These are phyloP conservation scores for Musa beccarii DNA, from an alignment of 176 grass and related monocot species.

Conservation along the genomic window DNA sequence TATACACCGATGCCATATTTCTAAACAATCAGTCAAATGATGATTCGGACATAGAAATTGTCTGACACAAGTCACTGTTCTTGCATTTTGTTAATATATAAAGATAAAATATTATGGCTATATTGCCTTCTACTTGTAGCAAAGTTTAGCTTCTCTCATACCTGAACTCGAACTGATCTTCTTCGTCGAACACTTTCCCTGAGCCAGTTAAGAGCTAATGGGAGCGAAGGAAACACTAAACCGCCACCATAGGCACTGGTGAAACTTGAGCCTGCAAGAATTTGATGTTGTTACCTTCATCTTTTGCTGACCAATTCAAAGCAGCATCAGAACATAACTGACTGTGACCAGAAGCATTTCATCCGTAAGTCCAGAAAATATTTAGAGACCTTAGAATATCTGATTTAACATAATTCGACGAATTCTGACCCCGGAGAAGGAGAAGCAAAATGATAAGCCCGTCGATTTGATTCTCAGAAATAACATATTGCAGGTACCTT, in stretches of 20 bases:
- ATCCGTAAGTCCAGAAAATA: background rate
- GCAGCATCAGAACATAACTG: too few relatives aligned
- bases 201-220: conserved; percentile 67
- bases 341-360: background rate
- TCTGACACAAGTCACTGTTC: background rate
- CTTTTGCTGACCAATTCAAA: too few relatives aligned
- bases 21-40: too few relatives aligned
- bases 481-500: conserved; percentile 34
- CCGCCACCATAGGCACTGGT: background rate
- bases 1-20: too few relatives aligned
- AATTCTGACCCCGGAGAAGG: too few relatives aligned
- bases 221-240: conserved; percentile 64
- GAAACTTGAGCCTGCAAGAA: too few relatives aligned
- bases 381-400: too few relatives aligned
- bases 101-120: background rate
- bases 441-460: background rate
- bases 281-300: too few relatives aligned
- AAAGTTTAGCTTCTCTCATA: conserved; percentile 3
- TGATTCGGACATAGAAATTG: too few relatives aligned
- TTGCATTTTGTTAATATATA: background rate
- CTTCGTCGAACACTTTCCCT: conserved; percentile 47
- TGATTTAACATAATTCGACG: too few relatives aligned
- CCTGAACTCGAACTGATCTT: conserved; percentile 50
- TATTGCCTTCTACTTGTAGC: background rate
- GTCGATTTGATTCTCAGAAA: background rate